Percentiles rank a stretch among this genome's conserved stretches.
These are phyloP conservation scores for Globisporangium spinosum DNA, from an alignment of 352 stramenopile species.

Conservation along the genomic window DNA sequence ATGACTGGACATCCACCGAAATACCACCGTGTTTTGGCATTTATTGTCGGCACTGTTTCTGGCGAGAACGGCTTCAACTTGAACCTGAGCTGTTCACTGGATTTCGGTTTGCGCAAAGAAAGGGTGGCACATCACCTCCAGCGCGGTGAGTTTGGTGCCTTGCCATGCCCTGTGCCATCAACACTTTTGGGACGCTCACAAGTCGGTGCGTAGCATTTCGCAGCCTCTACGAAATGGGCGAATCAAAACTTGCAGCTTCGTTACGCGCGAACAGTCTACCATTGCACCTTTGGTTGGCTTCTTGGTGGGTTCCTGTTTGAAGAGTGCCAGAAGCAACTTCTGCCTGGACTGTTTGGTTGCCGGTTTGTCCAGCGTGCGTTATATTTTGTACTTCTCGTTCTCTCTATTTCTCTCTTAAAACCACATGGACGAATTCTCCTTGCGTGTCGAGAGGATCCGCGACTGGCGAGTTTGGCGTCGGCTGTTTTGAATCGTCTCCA, in stretches of 20 bases:
- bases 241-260: no score
- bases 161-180: background rate
- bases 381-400: background rate
- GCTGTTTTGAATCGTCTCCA: constrained; percentile 63
- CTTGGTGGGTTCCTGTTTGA: no score
- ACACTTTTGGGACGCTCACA: background rate
- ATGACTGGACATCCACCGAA: background rate
- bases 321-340: no score
- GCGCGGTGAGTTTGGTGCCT: background rate
- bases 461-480: constrained; percentile 44
- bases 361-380: background rate
- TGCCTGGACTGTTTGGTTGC: no score
- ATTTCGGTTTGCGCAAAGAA: constrained; percentile 12
- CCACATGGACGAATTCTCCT: constrained; percentile 82
- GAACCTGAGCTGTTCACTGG: constrained; percentile 10
- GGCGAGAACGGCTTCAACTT: background rate
- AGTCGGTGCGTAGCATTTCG: background rate
- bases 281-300: no score
- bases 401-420: constrained; percentile 32
- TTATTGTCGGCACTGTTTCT: background rate
- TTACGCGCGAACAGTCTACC: no score
- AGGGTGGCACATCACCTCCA: background rate
- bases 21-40: background rate
- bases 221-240: no score
- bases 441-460: constrained; percentile 47